Conservation (phyloP, 345 rosid species). For the Eucalyptus virginea region DNA sequence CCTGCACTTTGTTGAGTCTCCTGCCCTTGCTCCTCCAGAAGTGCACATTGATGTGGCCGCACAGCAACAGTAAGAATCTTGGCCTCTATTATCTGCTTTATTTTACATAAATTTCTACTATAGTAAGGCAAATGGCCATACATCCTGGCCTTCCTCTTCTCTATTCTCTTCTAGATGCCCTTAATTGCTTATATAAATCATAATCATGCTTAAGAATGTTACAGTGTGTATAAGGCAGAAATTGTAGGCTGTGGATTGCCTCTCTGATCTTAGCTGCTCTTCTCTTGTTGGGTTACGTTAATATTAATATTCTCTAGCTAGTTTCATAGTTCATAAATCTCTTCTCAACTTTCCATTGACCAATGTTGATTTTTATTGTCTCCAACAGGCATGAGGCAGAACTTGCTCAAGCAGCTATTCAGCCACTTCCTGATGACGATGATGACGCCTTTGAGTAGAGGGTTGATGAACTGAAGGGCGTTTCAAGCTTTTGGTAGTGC, state of each 20-base stretch:
- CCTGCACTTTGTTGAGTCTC: slow-evolving; percentile 87
- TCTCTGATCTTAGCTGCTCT: not conserved
- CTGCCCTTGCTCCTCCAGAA: slow-evolving; percentile 90
- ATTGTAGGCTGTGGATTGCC: not conserved
- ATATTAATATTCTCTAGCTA: not conserved
- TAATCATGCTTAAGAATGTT: not conserved
- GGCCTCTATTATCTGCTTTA: not conserved
- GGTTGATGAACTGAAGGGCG: not conserved
- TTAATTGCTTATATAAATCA: not conserved
- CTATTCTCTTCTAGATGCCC: not conserved
- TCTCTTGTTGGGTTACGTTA: not conserved
- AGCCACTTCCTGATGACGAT: slow-evolving; percentile 80
- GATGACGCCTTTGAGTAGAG: slow-evolving; percentile 46
- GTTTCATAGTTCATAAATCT: not conserved
- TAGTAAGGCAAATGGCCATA: not conserved
- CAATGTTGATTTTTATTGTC: not conserved
- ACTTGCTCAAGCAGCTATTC: slow-evolving; percentile 55
- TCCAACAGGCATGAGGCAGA: slow-evolving; percentile 62
- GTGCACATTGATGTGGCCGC: slow-evolving; percentile 66
- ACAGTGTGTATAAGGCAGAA: not conserved
- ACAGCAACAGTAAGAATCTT: slow-evolving; percentile 67
- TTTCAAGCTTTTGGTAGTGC: not conserved
- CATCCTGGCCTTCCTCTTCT: not conserved
- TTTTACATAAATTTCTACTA: not conserved
- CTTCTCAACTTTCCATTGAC: not conserved